These are phyloP conservation scores for Talaromyces sp. DNA, from an alignment of 2,329 filamentous ascomycete genomes.

Conservation along the genomic window DNA sequence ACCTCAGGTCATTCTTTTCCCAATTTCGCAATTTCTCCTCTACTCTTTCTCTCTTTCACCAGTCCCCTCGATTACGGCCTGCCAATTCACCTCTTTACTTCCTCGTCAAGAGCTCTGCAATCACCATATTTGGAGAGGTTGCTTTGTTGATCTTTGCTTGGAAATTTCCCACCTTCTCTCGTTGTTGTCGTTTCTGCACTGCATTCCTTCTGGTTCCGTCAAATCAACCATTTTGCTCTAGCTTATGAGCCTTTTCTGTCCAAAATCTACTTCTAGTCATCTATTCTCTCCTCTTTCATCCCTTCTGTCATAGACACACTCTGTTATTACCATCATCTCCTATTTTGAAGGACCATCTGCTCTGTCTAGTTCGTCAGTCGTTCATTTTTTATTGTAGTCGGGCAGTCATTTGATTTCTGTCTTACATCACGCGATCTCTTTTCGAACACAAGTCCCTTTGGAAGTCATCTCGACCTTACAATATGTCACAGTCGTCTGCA, in stretches of 20 bases:
- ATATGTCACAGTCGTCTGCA: conserved; percentile 5
- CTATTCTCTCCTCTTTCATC: conserved; percentile 14
- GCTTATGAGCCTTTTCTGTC: conserved; percentile 16
- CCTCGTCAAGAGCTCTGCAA: not conserved
- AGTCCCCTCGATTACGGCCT: not conserved
- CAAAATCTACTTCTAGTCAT: conserved; percentile 16
- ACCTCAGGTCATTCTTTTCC: conserved; percentile 7
- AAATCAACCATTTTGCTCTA: conserved; percentile 14
- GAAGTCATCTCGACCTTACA: conserved; percentile 4
- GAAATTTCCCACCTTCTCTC: conserved; percentile 14
- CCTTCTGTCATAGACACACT: conserved; percentile 14
- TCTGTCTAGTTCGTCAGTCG: conserved; percentile 11
- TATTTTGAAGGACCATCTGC: conserved; percentile 18
- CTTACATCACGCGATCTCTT: conserved; percentile 4
- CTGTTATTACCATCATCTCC: conserved; percentile 17
- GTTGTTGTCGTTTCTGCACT: conserved; percentile 15
- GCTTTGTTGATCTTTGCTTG: conserved; percentile 7
- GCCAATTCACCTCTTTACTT: not conserved
- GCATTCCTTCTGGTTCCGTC: conserved; percentile 15
- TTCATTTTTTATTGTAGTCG: conserved; percentile 13
- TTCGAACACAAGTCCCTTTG: not conserved
- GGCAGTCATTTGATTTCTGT: conserved; percentile 7
- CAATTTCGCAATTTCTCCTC: not conserved
- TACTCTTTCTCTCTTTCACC: conserved; percentile 8
- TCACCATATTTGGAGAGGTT: conserved; percentile 6